Percentiles rank a stretch among this genome's conserved stretches.
Conservation (phyloP, 179 eudicot species). For the Gypsophila paniculata region DNA sequence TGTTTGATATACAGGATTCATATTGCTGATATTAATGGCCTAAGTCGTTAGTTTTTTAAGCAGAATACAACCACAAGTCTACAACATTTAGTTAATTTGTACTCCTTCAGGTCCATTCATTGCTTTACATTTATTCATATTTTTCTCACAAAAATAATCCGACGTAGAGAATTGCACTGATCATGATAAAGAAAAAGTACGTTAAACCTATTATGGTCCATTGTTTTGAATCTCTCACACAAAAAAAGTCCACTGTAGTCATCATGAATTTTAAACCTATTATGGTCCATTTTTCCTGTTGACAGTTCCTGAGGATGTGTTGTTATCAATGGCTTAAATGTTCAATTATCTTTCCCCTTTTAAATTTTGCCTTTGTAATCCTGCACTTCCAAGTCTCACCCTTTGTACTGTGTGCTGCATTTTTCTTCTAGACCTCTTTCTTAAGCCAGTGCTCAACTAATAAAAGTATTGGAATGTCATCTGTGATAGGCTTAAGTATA, state of each 20-base stretch:
- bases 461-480: not conserved
- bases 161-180: constrained; percentile 9
- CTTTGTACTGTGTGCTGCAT: not conserved
- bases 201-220: not conserved
- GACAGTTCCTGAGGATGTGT: not conserved
- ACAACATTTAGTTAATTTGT: not conserved
- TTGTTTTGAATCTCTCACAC: too few species aligned
- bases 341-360: not conserved
- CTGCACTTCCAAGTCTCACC: not conserved
- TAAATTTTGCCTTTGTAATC: not conserved
- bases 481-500: constrained; percentile 71
- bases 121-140: not conserved
- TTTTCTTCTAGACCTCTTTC: not conserved
- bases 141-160: not conserved
- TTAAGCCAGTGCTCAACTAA: constrained; percentile 15
- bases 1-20: constrained; percentile 1
- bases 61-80: not conserved
- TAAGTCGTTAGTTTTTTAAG: not conserved
- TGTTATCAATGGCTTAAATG: constrained; percentile 12
- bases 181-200: not conserved
- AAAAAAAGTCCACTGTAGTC: not conserved
- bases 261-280: not conserved
- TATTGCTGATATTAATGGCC: not conserved
- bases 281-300: not conserved
- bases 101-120: too few species aligned